Evolutionary conservation across 768 basidiomycete genomes (phyloP).

Genomic region (Cystofilobasidium macerans): DNA sequence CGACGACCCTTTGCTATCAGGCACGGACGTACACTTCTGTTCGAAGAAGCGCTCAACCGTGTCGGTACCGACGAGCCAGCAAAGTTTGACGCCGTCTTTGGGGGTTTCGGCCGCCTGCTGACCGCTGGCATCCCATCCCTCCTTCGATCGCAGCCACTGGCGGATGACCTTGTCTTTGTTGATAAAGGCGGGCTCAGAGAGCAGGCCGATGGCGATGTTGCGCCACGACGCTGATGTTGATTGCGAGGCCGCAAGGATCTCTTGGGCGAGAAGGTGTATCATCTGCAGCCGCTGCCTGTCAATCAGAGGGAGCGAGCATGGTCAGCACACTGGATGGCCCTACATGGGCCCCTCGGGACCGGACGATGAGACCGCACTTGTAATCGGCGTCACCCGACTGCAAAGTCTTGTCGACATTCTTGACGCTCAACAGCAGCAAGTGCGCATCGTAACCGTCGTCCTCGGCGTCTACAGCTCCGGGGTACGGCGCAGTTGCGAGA

Average conservation of each 20-base stretch:
- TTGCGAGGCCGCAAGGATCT: background rate
- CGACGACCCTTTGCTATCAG: too few species aligned
- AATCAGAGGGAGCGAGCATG: background rate
- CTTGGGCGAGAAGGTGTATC: constrained; percentile 18
- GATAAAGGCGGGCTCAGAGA: constrained; percentile 23
- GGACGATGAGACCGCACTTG: constrained; percentile 13
- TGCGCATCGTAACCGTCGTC: constrained; percentile 19
- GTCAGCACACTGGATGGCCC: too few species aligned
- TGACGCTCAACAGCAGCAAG: constrained; percentile 20
- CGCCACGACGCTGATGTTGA: background rate
- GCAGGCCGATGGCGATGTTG: constrained; percentile 24
- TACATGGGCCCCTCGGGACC: too few species aligned
- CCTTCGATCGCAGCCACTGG: background rate
- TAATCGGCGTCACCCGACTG: constrained; percentile 17
- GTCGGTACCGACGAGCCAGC: constrained; percentile 25
- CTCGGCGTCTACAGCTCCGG: background rate
- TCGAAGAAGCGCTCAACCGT: constrained; percentile 26
- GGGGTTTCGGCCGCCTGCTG: too few species aligned
- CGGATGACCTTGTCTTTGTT: constrained; percentile 21
- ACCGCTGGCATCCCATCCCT: background rate
- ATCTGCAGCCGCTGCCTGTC: constrained; percentile 22
- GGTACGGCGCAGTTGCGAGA: constrained; percentile 9
- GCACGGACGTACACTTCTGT: constrained; percentile 18
- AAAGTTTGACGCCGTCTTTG: background rate
- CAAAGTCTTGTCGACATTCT: constrained; percentile 25